Conservation (phyloP, 192 early-diverging fungal genomes). For the Linderina pennispora region DNA sequence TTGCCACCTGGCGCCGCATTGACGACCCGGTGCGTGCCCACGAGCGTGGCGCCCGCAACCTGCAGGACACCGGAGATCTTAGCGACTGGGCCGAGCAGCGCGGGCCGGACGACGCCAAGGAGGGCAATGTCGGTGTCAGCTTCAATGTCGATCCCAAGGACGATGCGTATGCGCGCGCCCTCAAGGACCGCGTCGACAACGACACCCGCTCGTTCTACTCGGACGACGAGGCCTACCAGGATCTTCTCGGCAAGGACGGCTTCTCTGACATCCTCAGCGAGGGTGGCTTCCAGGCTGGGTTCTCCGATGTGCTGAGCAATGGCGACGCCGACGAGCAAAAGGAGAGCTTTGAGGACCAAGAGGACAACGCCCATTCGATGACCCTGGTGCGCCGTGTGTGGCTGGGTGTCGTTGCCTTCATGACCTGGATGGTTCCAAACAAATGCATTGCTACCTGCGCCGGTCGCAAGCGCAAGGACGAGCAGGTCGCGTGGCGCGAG, state of each 20-base stretch:
- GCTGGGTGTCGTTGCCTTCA: conserved; percentile 67
- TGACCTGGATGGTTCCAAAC: conserved; percentile 65
- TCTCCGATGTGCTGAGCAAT: conserved; percentile 36
- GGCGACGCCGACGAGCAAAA: conserved; percentile 11
- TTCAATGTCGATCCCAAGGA: conserved; percentile 19
- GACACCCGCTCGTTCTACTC: conserved; percentile 47
- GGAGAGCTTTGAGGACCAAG: conserved; percentile 11
- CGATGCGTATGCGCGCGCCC: conserved; percentile 19
- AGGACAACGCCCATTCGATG: conserved; percentile 38
- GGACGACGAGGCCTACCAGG: conserved; percentile 44
- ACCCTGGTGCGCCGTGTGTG: conserved; percentile 64
- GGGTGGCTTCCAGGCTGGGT: conserved; percentile 27
- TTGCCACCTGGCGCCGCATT: conserved; percentile 57
- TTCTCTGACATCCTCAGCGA: conserved; percentile 43
- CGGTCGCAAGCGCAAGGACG: conserved; percentile 65
- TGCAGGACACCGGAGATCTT: conserved; percentile 14
- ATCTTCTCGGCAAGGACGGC: conserved; percentile 39
- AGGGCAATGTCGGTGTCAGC: conserved; percentile 12
- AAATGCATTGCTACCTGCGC: conserved; percentile 59
- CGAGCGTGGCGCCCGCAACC: conserved; percentile 46
- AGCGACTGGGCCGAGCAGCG: conserved; percentile 24
- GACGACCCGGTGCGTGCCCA: conserved; percentile 59
- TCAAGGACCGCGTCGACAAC: conserved; percentile 26
- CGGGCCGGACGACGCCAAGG: conserved; percentile 1
- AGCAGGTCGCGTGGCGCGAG: conserved; percentile 92